Conservation (phyloP, 1,139 yeast genomes). For the Debaryomyces psychrophilus region DNA sequence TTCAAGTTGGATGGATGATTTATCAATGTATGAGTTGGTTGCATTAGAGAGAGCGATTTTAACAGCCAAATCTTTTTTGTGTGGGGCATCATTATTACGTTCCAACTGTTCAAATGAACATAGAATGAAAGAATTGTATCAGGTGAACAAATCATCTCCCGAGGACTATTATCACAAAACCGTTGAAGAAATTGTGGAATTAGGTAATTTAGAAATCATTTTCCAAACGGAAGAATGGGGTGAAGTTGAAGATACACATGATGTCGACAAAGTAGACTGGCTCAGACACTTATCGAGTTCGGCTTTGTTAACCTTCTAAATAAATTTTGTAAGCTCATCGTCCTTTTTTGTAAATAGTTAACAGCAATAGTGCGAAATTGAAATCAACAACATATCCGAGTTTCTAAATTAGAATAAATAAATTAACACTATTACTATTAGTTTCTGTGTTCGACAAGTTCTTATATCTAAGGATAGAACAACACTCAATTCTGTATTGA, state of each 20-base stretch:
- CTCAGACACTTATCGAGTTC: conserved; percentile 82
- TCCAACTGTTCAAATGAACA: conserved; percentile 35
- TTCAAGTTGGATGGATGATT: conserved; percentile 59
- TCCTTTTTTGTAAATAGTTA: conserved; percentile 8
- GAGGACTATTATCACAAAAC: conserved; percentile 38
- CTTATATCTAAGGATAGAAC: background rate
- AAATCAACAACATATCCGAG: conserved; percentile 5
- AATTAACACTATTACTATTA: background rate
- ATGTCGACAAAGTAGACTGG: conserved; percentile 89
- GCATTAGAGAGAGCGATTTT: conserved; percentile 88
- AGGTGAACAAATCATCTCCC: conserved; percentile 33
- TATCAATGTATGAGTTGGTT: conserved; percentile 77
- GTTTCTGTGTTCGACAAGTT: background rate
- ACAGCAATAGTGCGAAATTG: conserved; percentile 9
- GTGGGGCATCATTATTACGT: conserved; percentile 58
- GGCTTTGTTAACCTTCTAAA: conserved; percentile 48
- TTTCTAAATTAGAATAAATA: background rate
- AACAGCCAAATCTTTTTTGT: conserved; percentile 81
- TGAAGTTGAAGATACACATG: conserved; percentile 97
- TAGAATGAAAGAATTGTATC: conserved; percentile 32
- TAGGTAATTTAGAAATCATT: conserved; percentile 80
- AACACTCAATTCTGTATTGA: background rate
- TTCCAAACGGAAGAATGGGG: conserved; percentile 94
- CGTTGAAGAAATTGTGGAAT: conserved; percentile 72
- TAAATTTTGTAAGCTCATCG: background rate